Conservation (phyloP, 768 basidiomycete genomes). For the Erythrobasidium yunnanense region DNA sequence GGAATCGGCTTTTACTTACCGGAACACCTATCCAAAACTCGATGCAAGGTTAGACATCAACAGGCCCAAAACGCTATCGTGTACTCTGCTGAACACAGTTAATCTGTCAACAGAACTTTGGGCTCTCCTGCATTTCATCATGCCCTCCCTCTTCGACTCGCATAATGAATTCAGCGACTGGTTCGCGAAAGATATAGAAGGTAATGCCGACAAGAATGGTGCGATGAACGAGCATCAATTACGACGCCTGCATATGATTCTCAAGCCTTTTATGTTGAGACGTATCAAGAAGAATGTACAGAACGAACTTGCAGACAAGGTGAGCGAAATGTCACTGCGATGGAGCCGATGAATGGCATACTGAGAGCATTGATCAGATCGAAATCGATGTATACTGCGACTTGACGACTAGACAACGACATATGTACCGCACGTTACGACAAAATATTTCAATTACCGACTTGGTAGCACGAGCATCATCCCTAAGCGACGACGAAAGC, state of each 20-base stretch:
- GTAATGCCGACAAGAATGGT: conserved; percentile 70
- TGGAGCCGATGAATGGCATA: not conserved
- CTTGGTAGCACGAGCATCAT: conserved; percentile 81
- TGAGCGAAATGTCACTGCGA: conserved; percentile 38
- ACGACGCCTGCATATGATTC: conserved; percentile 89
- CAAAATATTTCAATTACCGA: conserved; percentile 92
- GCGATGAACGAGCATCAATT: conserved; percentile 90
- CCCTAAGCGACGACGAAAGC: conserved; percentile 69
- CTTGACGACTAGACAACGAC: conserved; percentile 79
- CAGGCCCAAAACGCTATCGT: conserved; percentile 46
- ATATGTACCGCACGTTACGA: conserved; percentile 75
- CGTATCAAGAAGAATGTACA: conserved; percentile 98
- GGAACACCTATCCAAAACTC: conserved; percentile 99
- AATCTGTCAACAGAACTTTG: conserved; percentile 60
- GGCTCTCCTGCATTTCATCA: conserved; percentile 98
- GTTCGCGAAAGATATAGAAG: conserved; percentile 99
- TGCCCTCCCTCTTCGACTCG: conserved; percentile 97
- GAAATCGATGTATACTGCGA: conserved; percentile 92
- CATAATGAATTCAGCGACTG: conserved; percentile 99
- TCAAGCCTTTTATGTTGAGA: conserved; percentile 97
- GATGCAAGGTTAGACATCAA: conserved; percentile 69
- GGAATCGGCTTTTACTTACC: conserved; percentile 85
- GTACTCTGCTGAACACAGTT: not conserved
- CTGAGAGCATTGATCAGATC: conserved; percentile 51
- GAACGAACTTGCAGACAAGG: conserved; percentile 98